phyloP scores from a whole-genome alignment of 2,329 filamentous ascomycete genomes.

The Aspergillus fructus region DNA sequence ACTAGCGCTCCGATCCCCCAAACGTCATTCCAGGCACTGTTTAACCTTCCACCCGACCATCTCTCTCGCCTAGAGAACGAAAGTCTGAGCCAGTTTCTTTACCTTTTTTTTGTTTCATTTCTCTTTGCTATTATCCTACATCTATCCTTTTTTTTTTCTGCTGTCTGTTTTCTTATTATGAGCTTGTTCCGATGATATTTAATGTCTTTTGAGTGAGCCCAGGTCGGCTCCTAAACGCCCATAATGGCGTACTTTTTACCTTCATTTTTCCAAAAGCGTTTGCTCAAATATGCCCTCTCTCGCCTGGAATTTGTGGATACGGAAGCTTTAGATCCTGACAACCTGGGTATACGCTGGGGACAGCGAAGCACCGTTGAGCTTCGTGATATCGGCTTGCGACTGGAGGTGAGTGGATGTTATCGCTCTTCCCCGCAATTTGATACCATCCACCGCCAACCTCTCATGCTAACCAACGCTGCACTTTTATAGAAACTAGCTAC shows the following conservation, averaged over 20 bases:
- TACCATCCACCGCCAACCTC: conserved; percentile 4
- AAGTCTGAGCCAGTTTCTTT: conserved; percentile 5
- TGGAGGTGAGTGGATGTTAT: conserved; percentile 59
- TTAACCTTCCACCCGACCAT: conserved; percentile 13
- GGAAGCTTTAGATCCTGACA: conserved; percentile 80
- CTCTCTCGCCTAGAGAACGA: conserved; percentile 1
- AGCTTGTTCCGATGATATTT: conserved; percentile 27
- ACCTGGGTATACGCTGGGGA: conserved; percentile 79
- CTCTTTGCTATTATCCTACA: not conserved
- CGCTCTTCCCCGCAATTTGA: conserved; percentile 10
- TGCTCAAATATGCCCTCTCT: conserved; percentile 82
- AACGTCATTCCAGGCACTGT: conserved; percentile 30
- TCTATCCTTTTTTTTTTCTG: conserved; percentile 6
- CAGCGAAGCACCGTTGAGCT: conserved; percentile 81
- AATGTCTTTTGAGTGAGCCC: conserved; percentile 26
- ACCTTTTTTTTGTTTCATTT: conserved; percentile 1
- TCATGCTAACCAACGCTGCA: conserved; percentile 24
- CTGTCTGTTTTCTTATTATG: conserved; percentile 20
- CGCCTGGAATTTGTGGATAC: conserved; percentile 84
- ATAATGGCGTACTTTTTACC: conserved; percentile 74
- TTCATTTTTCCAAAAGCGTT: conserved; percentile 78
- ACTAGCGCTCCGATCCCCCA: conserved; percentile 24
- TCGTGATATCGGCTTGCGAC: conserved; percentile 76
- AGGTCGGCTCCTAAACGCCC: conserved; percentile 28
- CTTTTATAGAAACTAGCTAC: conserved; percentile 70